Evolutionary conservation across 495 filamentous ascomycete species (phyloP), one percentile per base, ranked within the genome.

Genomic region (Hypoxylon lienhwacheense): DNA sequence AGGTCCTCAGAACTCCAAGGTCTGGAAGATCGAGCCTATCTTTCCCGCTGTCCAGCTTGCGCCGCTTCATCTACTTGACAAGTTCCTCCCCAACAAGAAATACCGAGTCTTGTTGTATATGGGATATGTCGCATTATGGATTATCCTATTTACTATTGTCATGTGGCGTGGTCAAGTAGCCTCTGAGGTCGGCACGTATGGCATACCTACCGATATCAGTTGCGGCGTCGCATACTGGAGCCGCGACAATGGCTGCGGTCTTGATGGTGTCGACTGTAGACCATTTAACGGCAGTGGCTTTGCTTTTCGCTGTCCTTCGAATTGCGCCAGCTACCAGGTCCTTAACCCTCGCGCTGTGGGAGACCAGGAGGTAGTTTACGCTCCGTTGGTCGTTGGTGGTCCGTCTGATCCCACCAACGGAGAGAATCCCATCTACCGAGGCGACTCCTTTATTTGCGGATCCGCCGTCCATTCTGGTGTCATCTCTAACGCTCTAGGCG

Each of bases 361-460:
- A 8, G 81, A 81, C 25, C 78, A 87, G 59, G 82, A 87, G 24
- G 70, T 89, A 45, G 76, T 82, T 31, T 95, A 92, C 63, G 71
- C 74, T 45, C 78, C 83, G 0, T 73, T 91, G 35, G 84, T 96
- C 0, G 78, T 95, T 25, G 90, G 90, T 19, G 89, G 88, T 0
- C 84, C 87, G 4, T 66, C 77, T 4, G 68, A 73, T n/a, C 68
- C 71, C 2, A 51, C 68, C 8, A 67, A 67, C 28, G 67, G 70
- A 7, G 64, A 65, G 11, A 63, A 77, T 36, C 72, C 78, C 0
- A 64, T 86, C 12, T 95, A 95, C 65, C 82, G 90, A 1, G 86
- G 85, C 1, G 90, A 95, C 63, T 92, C 89, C 14, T 89, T 89
- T 59, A 81, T 93, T 47, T 95, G 90, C 65, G 82, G 84, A 35